phyloP scores from a whole-genome alignment of 371 early-diverging fungal genomes.

The Lichtheimia ramosa region DNA sequence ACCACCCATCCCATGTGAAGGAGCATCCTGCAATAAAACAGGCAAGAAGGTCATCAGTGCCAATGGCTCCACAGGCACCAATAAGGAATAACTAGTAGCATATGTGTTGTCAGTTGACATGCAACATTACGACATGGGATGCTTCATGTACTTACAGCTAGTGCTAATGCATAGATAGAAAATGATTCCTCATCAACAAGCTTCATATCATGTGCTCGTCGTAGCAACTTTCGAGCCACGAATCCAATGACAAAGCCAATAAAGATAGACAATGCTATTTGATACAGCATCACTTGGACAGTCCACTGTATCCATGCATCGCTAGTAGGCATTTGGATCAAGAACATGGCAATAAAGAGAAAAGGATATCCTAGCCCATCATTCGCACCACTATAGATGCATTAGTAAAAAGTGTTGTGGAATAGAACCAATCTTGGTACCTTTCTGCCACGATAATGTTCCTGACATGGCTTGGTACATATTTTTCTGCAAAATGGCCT shows the following conservation, averaged over 20 bases:
- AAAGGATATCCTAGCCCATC: slow-evolving; percentile 89
- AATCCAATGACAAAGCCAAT: slow-evolving; percentile 82
- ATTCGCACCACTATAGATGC: slow-evolving; percentile 78
- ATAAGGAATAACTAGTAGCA: slow-evolving; percentile 65
- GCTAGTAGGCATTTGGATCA: slow-evolving; percentile 54
- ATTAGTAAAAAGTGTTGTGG: too few species aligned
- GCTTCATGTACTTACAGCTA: slow-evolving; percentile 57
- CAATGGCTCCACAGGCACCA: slow-evolving; percentile 75
- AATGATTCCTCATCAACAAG: slow-evolving; percentile 91
- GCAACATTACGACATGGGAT: slow-evolving; percentile 1
- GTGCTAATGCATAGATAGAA: slow-evolving; percentile 79
- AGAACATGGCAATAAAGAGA: slow-evolving; percentile 72
- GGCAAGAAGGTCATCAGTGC: slow-evolving; percentile 87
- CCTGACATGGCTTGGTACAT: slow-evolving; percentile 82
- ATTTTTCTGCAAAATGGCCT: slow-evolving; percentile 91
- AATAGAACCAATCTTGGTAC: slow-evolving; percentile 20
- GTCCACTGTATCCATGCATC: slow-evolving; percentile 73
- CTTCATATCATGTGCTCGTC: slow-evolving; percentile 63
- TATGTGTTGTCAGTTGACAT: too few species aligned
- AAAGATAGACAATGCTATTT: slow-evolving; percentile 68
- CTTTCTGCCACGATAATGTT: slow-evolving; percentile 84
- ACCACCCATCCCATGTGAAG: slow-evolving; percentile 90
- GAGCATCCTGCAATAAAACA: slow-evolving; percentile 87
- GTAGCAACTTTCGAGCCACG: slow-evolving; percentile 65
- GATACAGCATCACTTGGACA: slow-evolving; percentile 68